Evolutionary conservation across 257 asterid species (phyloP), one percentile per base, ranked within the genome.

Genomic region (Nicotiana tomentosiformis): DNA sequence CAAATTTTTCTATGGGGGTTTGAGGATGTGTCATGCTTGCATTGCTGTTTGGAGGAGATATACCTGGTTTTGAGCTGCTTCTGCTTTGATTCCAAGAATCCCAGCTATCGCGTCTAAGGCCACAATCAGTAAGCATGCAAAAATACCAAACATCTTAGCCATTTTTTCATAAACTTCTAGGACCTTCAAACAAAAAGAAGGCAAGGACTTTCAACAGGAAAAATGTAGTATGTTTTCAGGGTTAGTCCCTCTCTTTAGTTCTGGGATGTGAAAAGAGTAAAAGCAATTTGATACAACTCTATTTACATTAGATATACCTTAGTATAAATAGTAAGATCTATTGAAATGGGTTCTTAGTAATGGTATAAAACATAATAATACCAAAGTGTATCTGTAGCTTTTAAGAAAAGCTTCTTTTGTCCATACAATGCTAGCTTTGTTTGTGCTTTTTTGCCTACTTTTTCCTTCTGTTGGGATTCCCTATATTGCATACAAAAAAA

Each of bases 61-160:
- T 85, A 90, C 98, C 93, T 92, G 90, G 78, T 90, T 89, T 87
- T 93, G 97, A 77, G 98, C 95, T 20, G 90, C 93, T 82, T 95
- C 97, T 18, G 96, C 98, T 83, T 89, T 92, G 87, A 93, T 88
- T 4, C 95, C 98, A 37, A 95, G 94, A 80, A 93, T 88, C 66
- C 96, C 95, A 12, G 97, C 96, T 32, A 77, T 77, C 68, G 90
- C 89, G 85, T 95, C 98, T 89, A 92, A 68, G 60, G 92, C 92
- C 66, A 95, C 88, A 8, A 95, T 91, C 86, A 95, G 46, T 58
- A 93, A 72, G 80, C 98, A 93, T 10, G 89, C 93, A 81, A 89
- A 81, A 43, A 93, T 83, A 64, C 96, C 96, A 39, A 92, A 39
- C 7, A 82, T 12, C 82, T 90, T 95, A 9, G 83, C 87, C 98